These are phyloP conservation scores for Calamus simplicifolius DNA, from an alignment of 176 grass and related monocot species.

Conservation along the genomic window DNA sequence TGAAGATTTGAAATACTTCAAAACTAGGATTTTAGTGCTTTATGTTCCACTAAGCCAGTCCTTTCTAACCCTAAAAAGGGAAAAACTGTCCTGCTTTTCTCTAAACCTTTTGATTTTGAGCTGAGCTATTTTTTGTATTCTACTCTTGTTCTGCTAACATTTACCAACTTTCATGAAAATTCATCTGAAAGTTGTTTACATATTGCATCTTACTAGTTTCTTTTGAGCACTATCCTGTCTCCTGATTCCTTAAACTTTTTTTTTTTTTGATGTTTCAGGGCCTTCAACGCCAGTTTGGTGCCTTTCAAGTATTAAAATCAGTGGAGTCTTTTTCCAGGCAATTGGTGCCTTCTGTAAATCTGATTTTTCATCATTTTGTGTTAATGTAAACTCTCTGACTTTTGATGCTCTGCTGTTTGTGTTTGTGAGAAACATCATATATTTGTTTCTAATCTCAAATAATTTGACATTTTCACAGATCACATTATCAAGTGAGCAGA, in stretches of 20 bases:
- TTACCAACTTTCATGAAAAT: too few relatives aligned
- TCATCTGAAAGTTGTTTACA: background rate
- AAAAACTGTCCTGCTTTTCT: too few relatives aligned
- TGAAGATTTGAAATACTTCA: too few relatives aligned
- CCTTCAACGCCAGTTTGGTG: slow-evolving; percentile 37
- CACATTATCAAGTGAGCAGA: slow-evolving; percentile 56
- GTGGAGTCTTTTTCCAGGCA: slow-evolving; percentile 57
- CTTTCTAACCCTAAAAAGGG: too few relatives aligned
- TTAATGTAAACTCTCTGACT: slow-evolving; percentile 50
- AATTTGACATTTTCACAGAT: slow-evolving; percentile 37
- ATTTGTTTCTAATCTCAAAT: background rate
- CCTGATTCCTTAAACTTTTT: slow-evolving; percentile 1
- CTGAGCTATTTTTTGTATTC: too few relatives aligned
- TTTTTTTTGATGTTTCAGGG: slow-evolving; percentile 36
- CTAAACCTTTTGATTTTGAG: too few relatives aligned
- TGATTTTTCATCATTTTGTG: slow-evolving; percentile 49
- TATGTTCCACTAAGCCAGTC: too few relatives aligned
- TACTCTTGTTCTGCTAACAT: too few relatives aligned
- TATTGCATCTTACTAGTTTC: background rate
- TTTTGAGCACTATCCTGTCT: background rate
- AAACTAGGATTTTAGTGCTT: too few relatives aligned
- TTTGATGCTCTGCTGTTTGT: background rate
- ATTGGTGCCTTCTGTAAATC: slow-evolving; percentile 57
- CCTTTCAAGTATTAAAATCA: slow-evolving; percentile 83
- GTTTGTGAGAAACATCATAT: background rate